These are phyloP conservation scores for Trichoderma gracile DNA, from an alignment of 2,329 filamentous ascomycete species.

Conservation along the genomic window DNA sequence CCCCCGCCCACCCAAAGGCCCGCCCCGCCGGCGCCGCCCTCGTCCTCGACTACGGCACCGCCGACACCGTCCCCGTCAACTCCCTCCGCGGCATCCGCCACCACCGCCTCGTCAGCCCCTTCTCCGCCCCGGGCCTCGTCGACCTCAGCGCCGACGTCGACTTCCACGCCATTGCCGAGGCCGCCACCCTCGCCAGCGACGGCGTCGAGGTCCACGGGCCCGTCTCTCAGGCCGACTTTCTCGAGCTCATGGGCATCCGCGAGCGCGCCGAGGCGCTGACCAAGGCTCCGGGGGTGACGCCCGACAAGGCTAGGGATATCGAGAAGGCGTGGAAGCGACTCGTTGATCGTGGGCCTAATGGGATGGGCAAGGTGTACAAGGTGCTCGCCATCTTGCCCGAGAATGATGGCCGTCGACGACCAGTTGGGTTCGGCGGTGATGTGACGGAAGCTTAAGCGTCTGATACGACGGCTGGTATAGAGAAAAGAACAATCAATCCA, in stretches of 20 bases:
- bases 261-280: constrained; percentile 72
- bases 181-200: constrained; percentile 71
- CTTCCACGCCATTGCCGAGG: constrained; percentile 82
- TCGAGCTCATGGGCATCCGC: constrained; percentile 78
- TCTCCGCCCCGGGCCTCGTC: constrained; percentile 75
- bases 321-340: constrained; percentile 77
- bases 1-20: constrained; percentile 54
- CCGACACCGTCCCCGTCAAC: constrained; percentile 76
- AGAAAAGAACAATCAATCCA: too few species aligned
- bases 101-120: constrained; percentile 76
- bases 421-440: constrained; percentile 89
- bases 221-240: constrained; percentile 78
- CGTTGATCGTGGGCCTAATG: constrained; percentile 76
- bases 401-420: constrained; percentile 69
- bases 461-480: too few species aligned
- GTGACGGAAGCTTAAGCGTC: constrained; percentile 35
- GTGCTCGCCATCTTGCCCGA: constrained; percentile 87
- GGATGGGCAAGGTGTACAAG: constrained; percentile 96
- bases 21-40: constrained; percentile 79
- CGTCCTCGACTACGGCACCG: constrained; percentile 92
- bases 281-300: constrained; percentile 43
- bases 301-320: constrained; percentile 59
- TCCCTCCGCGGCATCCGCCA: constrained; percentile 84
- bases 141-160: constrained; percentile 94
- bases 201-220: constrained; percentile 92